Percentiles rank a stretch among this genome's conserved stretches.
These are phyloP conservation scores for Suillus occidentalis DNA, from an alignment of 768 basidiomycete species.

Conservation along the genomic window DNA sequence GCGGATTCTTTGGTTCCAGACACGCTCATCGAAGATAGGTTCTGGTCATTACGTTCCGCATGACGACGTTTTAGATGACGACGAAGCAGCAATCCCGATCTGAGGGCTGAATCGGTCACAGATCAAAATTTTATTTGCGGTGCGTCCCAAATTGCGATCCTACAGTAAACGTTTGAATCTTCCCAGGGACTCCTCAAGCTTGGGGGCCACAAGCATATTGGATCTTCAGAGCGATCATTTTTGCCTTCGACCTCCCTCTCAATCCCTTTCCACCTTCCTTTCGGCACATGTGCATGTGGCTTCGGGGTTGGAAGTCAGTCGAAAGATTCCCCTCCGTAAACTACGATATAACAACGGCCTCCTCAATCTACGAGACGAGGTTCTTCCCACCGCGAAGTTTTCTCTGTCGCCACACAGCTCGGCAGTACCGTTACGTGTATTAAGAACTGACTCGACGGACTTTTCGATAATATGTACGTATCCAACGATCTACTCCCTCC, in stretches of 20 bases:
- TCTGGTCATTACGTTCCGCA: not conserved
- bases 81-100: not conserved
- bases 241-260: not conserved
- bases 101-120: not conserved
- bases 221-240: not conserved
- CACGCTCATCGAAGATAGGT: not conserved
- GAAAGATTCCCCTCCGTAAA: not conserved
- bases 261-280: not conserved
- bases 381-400: slow-evolving; percentile 1
- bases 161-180: not conserved
- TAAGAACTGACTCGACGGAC: not conserved
- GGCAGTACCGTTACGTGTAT: not conserved
- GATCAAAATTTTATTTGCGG: not conserved
- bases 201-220: not conserved
- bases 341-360: not conserved
- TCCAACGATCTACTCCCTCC: not conserved
- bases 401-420: not conserved
- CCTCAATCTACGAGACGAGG: not conserved
- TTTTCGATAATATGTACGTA: slow-evolving; percentile 1
- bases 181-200: not conserved
- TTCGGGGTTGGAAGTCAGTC: not conserved
- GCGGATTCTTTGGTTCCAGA: not conserved
- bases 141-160: not conserved
- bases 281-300: not conserved
- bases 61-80: slow-evolving; percentile 1